phyloP scores from a whole-genome alignment of 164 flowering plant species.

The Cinnamomum chago region DNA sequence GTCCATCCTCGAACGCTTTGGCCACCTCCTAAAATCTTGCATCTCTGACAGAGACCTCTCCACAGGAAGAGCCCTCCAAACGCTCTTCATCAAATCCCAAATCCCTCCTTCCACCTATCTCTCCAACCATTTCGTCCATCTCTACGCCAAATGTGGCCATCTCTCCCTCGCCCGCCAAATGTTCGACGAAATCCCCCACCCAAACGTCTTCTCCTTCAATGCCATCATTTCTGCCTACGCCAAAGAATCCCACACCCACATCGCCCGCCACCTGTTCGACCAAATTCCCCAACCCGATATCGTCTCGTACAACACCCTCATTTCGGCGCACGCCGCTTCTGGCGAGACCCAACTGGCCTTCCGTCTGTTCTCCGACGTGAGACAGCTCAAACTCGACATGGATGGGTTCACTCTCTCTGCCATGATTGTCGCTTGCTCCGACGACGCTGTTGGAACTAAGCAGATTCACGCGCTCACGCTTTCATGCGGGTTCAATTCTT shows the following conservation, averaged over 20 bases:
- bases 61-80: conserved; percentile 63
- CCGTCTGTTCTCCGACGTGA: conserved; percentile 39
- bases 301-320: conserved; percentile 78
- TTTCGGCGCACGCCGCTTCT: conserved; percentile 59
- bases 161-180: conserved; percentile 47
- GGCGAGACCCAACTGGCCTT: conserved; percentile 38
- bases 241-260: conserved; percentile 38
- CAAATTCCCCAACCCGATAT: conserved; percentile 68
- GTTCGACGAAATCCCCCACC: conserved; percentile 42
- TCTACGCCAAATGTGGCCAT: conserved; percentile 72
- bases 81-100: conserved; percentile 51
- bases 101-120: conserved; percentile 61
- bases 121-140: conserved; percentile 76
- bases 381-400: conserved; percentile 42
- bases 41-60: conserved; percentile 41
- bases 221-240: conserved; percentile 59
- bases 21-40: conserved; percentile 46
- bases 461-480: conserved; percentile 54
- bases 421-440: conserved; percentile 42
- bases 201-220: conserved; percentile 80
- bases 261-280: conserved; percentile 67
- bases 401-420: conserved; percentile 78
- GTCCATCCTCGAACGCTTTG: conserved; percentile 23
- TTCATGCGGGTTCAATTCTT: conserved; percentile 46
- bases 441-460: conserved; percentile 29